A percentile compares a stretch with the other conserved stretches of the same genome.
Conservation (phyloP, 2,329 filamentous ascomycete genomes). For the Exophiala oligosperma region DNA sequence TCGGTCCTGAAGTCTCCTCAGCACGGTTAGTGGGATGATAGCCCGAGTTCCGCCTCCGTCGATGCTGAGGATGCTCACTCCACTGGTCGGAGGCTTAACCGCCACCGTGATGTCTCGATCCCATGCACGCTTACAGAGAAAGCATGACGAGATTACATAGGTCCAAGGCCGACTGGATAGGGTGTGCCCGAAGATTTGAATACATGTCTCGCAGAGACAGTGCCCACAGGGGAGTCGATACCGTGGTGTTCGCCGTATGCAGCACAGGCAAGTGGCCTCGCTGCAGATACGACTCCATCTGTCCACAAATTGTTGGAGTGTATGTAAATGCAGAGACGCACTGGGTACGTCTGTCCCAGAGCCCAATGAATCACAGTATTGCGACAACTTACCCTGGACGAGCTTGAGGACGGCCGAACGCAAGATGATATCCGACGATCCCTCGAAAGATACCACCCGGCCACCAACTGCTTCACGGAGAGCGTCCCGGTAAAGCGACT, state of each 20-base stretch:
- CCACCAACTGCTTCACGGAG: slow-evolving; percentile 2
- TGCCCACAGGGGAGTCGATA: slow-evolving; percentile 37
- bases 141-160: slow-evolving; percentile 31
- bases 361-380: neutral
- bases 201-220: slow-evolving; percentile 37
- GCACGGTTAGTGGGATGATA: slow-evolving; percentile 29
- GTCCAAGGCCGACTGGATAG: slow-evolving; percentile 8
- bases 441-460: slow-evolving; percentile 1
- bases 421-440: neutral
- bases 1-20: slow-evolving; percentile 26
- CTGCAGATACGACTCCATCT: neutral
- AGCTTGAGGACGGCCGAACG: neutral
- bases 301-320: neutral
- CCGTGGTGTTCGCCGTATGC: slow-evolving; percentile 32
- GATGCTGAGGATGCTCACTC: slow-evolving; percentile 37
- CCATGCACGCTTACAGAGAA: slow-evolving; percentile 28
- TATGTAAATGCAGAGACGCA: neutral
- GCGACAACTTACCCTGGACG: slow-evolving; percentile 1
- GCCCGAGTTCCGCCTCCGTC: slow-evolving; percentile 37
- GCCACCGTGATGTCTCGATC: slow-evolving; percentile 23
- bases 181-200: slow-evolving; percentile 31
- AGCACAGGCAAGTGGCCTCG: slow-evolving; percentile 33
- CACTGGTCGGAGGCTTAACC: slow-evolving; percentile 36
- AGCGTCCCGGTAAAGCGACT: neutral
- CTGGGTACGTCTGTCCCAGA: neutral